Base-by-base conservation (phyloP, 2,329 filamentous ascomycete species). In the Talaromyces pinophilus region DNA sequence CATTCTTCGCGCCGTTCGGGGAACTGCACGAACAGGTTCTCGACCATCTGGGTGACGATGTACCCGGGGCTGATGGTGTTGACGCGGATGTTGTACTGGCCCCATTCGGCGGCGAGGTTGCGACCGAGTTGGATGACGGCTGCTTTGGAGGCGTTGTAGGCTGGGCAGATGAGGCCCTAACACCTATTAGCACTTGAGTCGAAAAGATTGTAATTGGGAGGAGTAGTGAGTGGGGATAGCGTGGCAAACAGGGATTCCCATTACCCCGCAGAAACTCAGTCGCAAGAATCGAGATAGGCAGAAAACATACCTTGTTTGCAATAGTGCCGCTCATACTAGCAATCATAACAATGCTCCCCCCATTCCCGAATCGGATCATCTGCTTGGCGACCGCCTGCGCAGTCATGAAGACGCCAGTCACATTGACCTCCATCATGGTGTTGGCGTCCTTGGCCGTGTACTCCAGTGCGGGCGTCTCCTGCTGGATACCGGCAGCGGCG, bases 381-480 rank as follows among this genome's bases (percentile, higher is more conserved):
- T 88, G 85, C 75, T 86, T 86, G 19, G 87, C 87, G 13, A 83
- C 85, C n/a, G 86, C 87, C 76, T 88, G 85, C 6, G 86, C 81
- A 7, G 86, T 87, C 85, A 88, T 88, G 74, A 88, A 85, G 5
- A 85, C 85, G 10, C 86, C 86, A 0, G 85, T 88, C 60, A 88
- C 81, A 71, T 87, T 87, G 69, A 87, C 79, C 70, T 86, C 84
- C 68, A 88, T 85, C 86, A 89, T 88, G 65, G 80, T 83, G 71
- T 88, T 87, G 64, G 85, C 82, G 70, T 88, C 86, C 73, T 87
- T 83, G 62, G 83, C 81, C 1, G 82, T 82, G 76, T 96, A 96
- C 59, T 96, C 92, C 64, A 97, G 82, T 1, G 93, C 92, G 0
- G 91, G 80, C 0, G 88, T 92, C 80, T 96, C 92, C 78, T 96